phyloP scores from a whole-genome alignment of 257 asterid genomes.

The Solanum microdontum region DNA sequence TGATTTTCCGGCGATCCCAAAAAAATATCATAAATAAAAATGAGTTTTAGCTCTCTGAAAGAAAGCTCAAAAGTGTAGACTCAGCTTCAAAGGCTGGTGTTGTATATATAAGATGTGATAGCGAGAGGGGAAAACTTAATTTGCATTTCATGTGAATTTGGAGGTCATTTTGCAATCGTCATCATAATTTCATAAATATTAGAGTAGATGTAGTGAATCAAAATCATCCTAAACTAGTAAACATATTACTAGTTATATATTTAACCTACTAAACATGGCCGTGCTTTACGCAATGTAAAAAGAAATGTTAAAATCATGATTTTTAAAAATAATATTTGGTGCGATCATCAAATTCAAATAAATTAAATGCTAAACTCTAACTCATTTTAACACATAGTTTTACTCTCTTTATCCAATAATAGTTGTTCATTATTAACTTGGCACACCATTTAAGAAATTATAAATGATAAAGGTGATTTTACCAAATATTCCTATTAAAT shows the following conservation, averaged over 20 bases:
- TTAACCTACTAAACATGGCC: neutral
- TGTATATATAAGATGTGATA: conserved; percentile 37
- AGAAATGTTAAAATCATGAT: neutral
- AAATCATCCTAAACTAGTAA: neutral
- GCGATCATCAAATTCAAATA: too few species aligned
- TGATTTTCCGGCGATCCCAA: conserved; percentile 27
- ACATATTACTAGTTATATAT: too few species aligned
- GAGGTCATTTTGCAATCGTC: conserved; percentile 18
- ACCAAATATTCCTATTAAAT: neutral
- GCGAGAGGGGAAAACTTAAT: neutral
- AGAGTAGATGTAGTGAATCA: neutral
- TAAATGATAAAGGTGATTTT: too few species aligned
- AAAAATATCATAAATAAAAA: neutral
- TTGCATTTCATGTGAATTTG: conserved; percentile 53
- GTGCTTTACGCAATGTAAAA: too few species aligned
- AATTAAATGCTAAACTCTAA: neutral
- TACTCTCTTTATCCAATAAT: too few species aligned
- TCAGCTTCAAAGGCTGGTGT: conserved; percentile 15
- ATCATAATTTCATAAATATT: neutral
- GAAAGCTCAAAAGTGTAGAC: conserved; percentile 1
- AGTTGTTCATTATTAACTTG: too few species aligned
- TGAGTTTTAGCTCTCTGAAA: conserved; percentile 1
- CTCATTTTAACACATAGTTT: neutral
- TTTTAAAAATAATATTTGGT: too few species aligned
- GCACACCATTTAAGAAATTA: too few species aligned